phyloP scores from a whole-genome alignment of 352 stramenopile genomes.

The Phytophthora hibernalis region DNA sequence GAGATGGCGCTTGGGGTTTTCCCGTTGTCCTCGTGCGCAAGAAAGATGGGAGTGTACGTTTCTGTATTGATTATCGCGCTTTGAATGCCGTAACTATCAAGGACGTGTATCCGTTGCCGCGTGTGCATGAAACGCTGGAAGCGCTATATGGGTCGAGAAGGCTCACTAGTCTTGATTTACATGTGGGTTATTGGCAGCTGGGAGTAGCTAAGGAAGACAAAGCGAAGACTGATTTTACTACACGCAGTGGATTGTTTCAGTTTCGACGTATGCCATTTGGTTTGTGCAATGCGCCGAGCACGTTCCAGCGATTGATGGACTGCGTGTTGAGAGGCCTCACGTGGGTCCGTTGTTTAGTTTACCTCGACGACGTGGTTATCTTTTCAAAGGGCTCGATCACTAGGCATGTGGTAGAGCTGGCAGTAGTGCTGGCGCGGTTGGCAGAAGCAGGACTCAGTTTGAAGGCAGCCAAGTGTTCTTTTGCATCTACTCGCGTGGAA shows the following conservation, averaged over 20 bases:
- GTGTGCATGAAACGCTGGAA: constrained; percentile 25
- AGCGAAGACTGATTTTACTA: constrained; percentile 27
- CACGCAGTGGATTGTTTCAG: constrained; percentile 18
- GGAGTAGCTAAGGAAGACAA: constrained; percentile 6
- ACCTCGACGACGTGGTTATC: constrained; percentile 32
- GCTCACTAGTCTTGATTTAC: constrained; percentile 22
- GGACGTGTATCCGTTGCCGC: constrained; percentile 1
- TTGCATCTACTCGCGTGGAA: constrained; percentile 15
- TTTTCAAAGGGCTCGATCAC: constrained; percentile 19
- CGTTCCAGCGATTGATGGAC: constrained; percentile 38
- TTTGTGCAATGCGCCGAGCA: constrained; percentile 27
- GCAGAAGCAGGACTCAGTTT: not conserved
- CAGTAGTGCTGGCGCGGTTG: constrained; percentile 21
- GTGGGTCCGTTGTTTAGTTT: constrained; percentile 27
- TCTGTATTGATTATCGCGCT: constrained; percentile 35
- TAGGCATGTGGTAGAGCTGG: constrained; percentile 22
- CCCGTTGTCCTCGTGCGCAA: not conserved
- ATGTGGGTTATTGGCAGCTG: constrained; percentile 19
- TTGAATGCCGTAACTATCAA: constrained; percentile 19
- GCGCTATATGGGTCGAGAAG: not conserved
- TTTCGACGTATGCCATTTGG: constrained; percentile 29
- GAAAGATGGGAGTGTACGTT: constrained; percentile 21
- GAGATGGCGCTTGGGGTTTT: no score
- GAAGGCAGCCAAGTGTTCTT: constrained; percentile 27
- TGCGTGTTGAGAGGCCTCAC: constrained; percentile 20